Evolutionary conservation across 768 basidiomycete species (phyloP).

Genomic region (Lyophyllum shimeji): DNA sequence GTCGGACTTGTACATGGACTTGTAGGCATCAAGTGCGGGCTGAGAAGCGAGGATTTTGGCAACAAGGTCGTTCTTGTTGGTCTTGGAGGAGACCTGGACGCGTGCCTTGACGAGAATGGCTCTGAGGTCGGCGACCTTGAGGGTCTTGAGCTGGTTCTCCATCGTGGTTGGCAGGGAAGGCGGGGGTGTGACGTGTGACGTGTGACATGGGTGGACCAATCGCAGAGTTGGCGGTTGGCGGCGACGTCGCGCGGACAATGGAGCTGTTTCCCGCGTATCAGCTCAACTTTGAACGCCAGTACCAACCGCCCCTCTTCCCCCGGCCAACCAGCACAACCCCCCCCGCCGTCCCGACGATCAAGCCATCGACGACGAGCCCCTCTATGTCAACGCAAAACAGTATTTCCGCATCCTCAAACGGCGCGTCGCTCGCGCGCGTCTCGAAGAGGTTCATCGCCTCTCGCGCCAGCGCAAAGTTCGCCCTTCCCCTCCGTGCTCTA

Average conservation of each 20-base stretch:
- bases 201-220: conserved; percentile 30
- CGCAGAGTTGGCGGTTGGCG: conserved; percentile 13
- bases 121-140: conserved; percentile 73
- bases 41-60: conserved; percentile 55
- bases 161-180: conserved; percentile 27
- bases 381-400: conserved; percentile 99
- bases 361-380: conserved; percentile 88
- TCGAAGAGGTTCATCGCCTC: conserved; percentile 92
- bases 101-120: conserved; percentile 56
- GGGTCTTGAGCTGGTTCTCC: conserved; percentile 48
- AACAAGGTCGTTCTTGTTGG: conserved; percentile 69
- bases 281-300: conserved; percentile 32
- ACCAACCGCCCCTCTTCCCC: conserved; percentile 19
- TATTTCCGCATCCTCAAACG: conserved; percentile 98
- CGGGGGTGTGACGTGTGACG: conserved; percentile 21
- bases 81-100: conserved; percentile 49
- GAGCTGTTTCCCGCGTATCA: conserved; percentile 60
- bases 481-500: conserved; percentile 7
- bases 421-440: conserved; percentile 82
- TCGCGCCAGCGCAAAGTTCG: conserved; percentile 89
- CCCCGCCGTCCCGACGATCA: conserved; percentile 26
- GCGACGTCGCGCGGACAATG: conserved; percentile 49
- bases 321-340: conserved; percentile 19
- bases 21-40: conserved; percentile 50
- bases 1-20: conserved; percentile 31